Conservation (phyloP, 495 filamentous ascomycete species). For the Podospora conica region DNA sequence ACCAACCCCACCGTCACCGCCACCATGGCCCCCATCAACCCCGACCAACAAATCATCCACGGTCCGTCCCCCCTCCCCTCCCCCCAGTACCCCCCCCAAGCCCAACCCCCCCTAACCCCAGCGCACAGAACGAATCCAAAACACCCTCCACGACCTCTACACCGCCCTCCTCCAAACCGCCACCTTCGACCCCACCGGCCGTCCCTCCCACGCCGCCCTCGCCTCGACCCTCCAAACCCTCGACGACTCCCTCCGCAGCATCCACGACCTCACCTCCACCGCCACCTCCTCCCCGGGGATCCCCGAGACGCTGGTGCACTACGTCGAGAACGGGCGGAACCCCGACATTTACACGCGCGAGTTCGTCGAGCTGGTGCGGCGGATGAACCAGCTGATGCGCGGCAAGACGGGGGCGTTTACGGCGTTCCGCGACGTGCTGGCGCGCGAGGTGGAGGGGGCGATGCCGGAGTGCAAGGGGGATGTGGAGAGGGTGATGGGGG, state of each 20-base stretch:
- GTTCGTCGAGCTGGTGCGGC: constrained; percentile 86
- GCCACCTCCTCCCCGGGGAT: constrained; percentile 59
- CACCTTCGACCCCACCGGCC: constrained; percentile 64
- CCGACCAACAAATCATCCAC: constrained; percentile 42
- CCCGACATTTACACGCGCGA: constrained; percentile 98
- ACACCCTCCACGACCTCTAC: constrained; percentile 81
- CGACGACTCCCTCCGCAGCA: constrained; percentile 22
- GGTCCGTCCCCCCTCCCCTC: constrained; percentile 24
- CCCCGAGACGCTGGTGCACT: constrained; percentile 85
- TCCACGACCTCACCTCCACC: constrained; percentile 43
- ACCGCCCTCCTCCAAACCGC: constrained; percentile 68
- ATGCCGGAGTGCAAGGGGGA: constrained; percentile 73
- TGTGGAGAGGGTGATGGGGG: constrained; percentile 54
- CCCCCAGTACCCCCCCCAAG: background rate
- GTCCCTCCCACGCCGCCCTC: constrained; percentile 42
- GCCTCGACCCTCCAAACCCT: constrained; percentile 34
- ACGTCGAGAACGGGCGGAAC: constrained; percentile 89
- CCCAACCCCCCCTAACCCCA: constrained; percentile 8
- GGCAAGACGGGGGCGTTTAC: constrained; percentile 79
- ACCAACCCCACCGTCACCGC: background rate
- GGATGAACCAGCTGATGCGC: constrained; percentile 75
- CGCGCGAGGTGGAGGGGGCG: constrained; percentile 66
- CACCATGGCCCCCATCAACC: constrained; percentile 44
- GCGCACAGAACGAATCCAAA: constrained; percentile 52
- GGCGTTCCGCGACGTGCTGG: constrained; percentile 74